Evolutionary conservation across 106 monocot genomes (phyloP), one percentile per base, ranked within the genome.

Genomic region (Acanthochlamys bracteata): DNA sequence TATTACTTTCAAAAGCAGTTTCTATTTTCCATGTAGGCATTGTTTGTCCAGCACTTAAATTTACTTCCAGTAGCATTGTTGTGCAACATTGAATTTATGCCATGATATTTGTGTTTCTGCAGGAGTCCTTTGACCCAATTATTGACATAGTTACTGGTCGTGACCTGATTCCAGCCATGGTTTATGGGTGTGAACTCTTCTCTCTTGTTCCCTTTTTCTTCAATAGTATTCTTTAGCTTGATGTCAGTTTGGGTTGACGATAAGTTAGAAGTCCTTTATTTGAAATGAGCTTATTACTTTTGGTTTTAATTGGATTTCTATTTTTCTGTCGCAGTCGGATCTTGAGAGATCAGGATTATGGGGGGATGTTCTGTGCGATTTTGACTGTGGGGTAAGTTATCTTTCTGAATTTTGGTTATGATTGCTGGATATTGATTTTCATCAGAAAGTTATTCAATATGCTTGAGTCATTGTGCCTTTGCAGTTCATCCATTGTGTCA

Each of bases 61-160:
- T 33, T 33, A 33, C 33, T 33, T 1, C 6, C n/a, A 3, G 33
- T 3, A 33, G 33, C 33, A 33, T 33, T 33, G 33, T 33, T 33
- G 33, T 33, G 33, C 33, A 33, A 1, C 33, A 33, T 6, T 33
- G 33, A 33, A 33, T 33, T 33, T 33, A 33, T 33, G 33, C 6
- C 33, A 33, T 33, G 33, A 33, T 33, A 17, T 49, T 49, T 49
- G 49, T 49, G 9, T 49, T 49, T 1, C 9, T 49, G 49, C 22
- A 99, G 98, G 92, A 89, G 69, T 83, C 77, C 22, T 99, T 99
- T 79, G 91, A 89, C 71, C 98, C 98, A 17, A 99, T 99, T 74
- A 75, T 99, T 69, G 92, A 99, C 66, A 55, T 71, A 47, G 57
- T 73, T 69, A 84, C 87, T 13, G 83, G 86, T n/a, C 71, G 83